Evolutionary conservation across 2,329 filamentous ascomycete genomes (phyloP), one percentile per base, ranked within the genome.

Genomic region (Tolypocladium guangdongense): DNA sequence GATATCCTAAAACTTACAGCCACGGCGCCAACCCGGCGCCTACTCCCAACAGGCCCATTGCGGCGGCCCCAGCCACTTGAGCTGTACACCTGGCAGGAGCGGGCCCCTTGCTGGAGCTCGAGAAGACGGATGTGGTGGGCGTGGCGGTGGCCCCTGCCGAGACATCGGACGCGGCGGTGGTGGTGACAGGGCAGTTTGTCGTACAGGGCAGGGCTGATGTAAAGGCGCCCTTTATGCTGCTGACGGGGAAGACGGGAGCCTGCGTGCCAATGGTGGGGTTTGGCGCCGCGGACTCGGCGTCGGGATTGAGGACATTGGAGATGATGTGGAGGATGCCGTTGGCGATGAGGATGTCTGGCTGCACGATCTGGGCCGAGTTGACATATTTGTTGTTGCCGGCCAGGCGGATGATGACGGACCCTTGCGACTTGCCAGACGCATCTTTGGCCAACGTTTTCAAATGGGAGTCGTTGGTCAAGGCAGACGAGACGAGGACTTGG

Each of bases 271-370:
- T 57, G 3, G 62, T 63, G 7, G 70, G 67, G 48, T 77, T 66
- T 0, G 74, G 74, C 20, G 58, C 56, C 3, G 62, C 66, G 3
- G 58, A 59, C 16, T 66, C 54, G 4, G 63, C 68, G 38, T 72
- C 63, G 1, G 74, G 75, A 60, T 74, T 78, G 33, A 79, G 66
- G 8, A 78, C 74, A 54, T 70, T 72, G 62, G 84, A 80, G 53
- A 83, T 71, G 46, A 83, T 69, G 63, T 83, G 81, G 22, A 82
- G 64, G 49, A 83, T 77, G 39, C 80, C 80, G 59, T 82, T 82
- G 53, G 76, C 74, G 47, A 80, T 64, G 18, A 83, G 67, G 35
- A 80, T 72, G 58, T 83, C 77, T 1, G 74, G 68, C 55, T 72
- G 68, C n/a, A 77, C 65, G 27, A 83, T 68, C 60, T 75, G 71